Evolutionary conservation across 306 rosid species (phyloP).

Genomic region (Astragalus glycyphyllos): DNA sequence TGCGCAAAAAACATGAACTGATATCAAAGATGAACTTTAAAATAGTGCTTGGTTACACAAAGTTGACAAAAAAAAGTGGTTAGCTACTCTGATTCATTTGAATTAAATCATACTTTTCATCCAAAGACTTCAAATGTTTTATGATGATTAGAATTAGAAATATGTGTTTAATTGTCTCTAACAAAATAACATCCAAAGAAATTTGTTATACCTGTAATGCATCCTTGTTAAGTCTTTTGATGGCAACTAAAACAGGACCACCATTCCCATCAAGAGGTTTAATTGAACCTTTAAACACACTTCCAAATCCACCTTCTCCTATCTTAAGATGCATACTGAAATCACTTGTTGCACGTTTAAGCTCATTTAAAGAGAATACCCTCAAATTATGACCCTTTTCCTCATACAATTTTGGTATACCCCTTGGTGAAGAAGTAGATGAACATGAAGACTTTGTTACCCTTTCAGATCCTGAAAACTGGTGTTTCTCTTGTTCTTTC

Average conservation of each 20-base stretch:
- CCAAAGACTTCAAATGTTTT: no score
- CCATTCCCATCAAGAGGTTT: slow-evolving; percentile 65
- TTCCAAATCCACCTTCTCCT: slow-evolving; percentile 97
- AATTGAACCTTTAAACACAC: slow-evolving; percentile 78
- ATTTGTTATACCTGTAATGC: slow-evolving; percentile 73
- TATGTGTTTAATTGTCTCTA: no score
- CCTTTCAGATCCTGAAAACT: slow-evolving; percentile 53
- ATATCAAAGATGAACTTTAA: no score
- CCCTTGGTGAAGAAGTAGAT: slow-evolving; percentile 62
- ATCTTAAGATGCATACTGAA: slow-evolving; percentile 73
- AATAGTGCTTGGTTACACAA: no score
- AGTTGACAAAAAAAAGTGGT: no score
- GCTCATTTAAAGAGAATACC: slow-evolving; percentile 65
- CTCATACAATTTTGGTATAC: slow-evolving; percentile 78
- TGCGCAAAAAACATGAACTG: no score
- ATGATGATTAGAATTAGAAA: no score
- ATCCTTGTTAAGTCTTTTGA: slow-evolving; percentile 73
- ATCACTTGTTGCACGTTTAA: slow-evolving; percentile 64
- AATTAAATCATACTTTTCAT: no score
- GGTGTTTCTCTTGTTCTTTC: slow-evolving; percentile 50
- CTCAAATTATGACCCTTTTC: slow-evolving; percentile 78
- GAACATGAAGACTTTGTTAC: slow-evolving; percentile 66
- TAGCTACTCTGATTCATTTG: no score
- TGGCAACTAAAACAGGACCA: slow-evolving; percentile 62
- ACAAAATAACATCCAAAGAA: no score